phyloP scores from a whole-genome alignment of 768 basidiomycete genomes.

The Sporobolomyces phaffii region DNA sequence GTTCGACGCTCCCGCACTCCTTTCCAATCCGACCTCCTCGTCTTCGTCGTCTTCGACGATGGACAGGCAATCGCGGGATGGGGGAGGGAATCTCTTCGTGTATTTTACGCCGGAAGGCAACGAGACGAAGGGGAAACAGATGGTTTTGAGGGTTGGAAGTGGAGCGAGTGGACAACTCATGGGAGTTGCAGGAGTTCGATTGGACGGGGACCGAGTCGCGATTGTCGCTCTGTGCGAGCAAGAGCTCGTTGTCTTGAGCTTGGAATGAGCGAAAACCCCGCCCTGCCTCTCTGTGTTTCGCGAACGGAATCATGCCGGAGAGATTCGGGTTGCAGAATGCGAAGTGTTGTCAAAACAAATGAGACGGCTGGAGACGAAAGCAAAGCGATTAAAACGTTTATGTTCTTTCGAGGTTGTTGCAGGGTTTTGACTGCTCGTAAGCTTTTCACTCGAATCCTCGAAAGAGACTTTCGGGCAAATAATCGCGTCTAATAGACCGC shows the following conservation, averaged over 20 bases:
- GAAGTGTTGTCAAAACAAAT: no score
- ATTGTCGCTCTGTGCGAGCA: slow-evolving; percentile 33
- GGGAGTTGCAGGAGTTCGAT: slow-evolving; percentile 25
- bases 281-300: no score
- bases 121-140: slow-evolving; percentile 20
- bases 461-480: no score
- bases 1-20: slow-evolving; percentile 30
- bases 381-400: no score
- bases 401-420: no score
- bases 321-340: no score
- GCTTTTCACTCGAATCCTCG: no score
- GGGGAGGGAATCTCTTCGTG: slow-evolving; percentile 32
- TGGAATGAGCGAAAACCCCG: slow-evolving; percentile 3
- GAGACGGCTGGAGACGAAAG: no score
- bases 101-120: slow-evolving; percentile 27
- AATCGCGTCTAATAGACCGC: no score
- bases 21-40: neutral
- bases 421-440: no score
- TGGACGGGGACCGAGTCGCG: slow-evolving; percentile 1
- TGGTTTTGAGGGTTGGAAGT: slow-evolving; percentile 30
- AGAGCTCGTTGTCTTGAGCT: slow-evolving; percentile 24
- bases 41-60: no score
- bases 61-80: neutral
- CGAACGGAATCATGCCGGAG: no score
- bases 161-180: slow-evolving; percentile 23